A percentile compares a stretch with the other conserved stretches of the same genome.
Conservation (phyloP, 345 rosid species). For the Salix exigua region DNA sequence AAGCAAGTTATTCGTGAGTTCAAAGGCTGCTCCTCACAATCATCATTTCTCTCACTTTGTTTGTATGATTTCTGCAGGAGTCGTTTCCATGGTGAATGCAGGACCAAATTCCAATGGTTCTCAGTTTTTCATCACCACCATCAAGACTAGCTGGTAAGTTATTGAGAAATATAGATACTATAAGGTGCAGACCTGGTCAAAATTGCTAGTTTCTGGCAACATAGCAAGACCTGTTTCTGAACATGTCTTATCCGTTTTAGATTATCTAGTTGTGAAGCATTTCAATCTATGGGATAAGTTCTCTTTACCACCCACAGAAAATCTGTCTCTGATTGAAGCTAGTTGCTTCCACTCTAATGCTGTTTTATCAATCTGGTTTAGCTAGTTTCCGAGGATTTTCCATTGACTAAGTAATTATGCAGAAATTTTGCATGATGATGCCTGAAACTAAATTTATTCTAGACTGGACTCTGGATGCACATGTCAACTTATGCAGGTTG, state of each 20-base stretch:
- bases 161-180: background rate
- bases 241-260: background rate
- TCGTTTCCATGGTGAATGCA: constrained; percentile 86
- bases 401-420: background rate
- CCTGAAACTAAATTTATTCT: background rate
- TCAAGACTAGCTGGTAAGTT: constrained; percentile 91
- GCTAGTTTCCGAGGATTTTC: background rate
- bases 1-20: background rate
- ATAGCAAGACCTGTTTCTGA: background rate
- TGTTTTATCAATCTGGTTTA: background rate
- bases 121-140: constrained; percentile 88
- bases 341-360: background rate
- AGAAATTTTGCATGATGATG: background rate
- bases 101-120: constrained; percentile 96
- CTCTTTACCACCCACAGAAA: background rate
- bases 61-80: constrained; percentile 40
- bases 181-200: too few species aligned
- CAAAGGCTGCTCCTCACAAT: background rate
- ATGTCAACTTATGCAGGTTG: constrained; percentile 48
- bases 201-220: background rate
- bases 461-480: background rate
- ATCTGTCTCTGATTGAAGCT: background rate
- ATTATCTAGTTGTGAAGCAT: background rate
- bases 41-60: background rate
- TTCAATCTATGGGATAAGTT: background rate